phyloP scores from a whole-genome alignment of 345 rosid species.

The Ailanthus altissimus region DNA sequence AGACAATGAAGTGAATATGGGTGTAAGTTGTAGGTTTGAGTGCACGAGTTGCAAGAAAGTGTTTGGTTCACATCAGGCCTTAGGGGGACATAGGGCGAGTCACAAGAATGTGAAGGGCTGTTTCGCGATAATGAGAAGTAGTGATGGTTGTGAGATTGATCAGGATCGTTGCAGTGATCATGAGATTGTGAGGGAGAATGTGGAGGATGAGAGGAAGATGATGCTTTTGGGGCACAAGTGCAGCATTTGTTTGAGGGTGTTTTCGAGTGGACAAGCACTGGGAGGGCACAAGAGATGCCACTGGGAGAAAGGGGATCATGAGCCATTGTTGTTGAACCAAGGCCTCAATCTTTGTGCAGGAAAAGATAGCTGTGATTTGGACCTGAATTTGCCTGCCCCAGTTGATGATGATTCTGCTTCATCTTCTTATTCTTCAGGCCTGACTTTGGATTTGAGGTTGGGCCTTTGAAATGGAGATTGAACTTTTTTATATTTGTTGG shows the following conservation, averaged over 20 bases:
- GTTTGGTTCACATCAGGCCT: slow-evolving; percentile 81
- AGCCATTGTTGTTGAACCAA: slow-evolving; percentile 18
- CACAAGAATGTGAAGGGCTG: slow-evolving; percentile 87
- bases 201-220: slow-evolving; percentile 30
- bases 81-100: slow-evolving; percentile 88
- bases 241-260: slow-evolving; percentile 59
- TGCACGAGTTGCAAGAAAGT: slow-evolving; percentile 86
- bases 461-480: slow-evolving; percentile 41
- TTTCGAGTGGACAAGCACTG: slow-evolving; percentile 71
- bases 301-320: slow-evolving; percentile 64
- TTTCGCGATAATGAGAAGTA: slow-evolving; percentile 55
- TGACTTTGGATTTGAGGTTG: slow-evolving; percentile 74
- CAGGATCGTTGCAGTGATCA: not conserved
- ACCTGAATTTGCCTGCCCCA: slow-evolving; percentile 71
- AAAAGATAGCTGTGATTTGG: slow-evolving; percentile 38
- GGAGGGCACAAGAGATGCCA: slow-evolving; percentile 85
- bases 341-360: slow-evolving; percentile 21
- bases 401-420: slow-evolving; percentile 39
- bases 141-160: slow-evolving; percentile 30
- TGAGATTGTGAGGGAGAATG: slow-evolving; percentile 20
- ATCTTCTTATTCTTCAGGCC: slow-evolving; percentile 41
- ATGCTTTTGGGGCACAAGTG: slow-evolving; percentile 50
- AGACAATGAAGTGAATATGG: slow-evolving; percentile 10
- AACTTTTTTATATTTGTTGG: not conserved
- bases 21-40: slow-evolving; percentile 43